Evolutionary conservation across 148 eudicot genomes (phyloP).

Genomic region (Chenopodium formosanum): DNA sequence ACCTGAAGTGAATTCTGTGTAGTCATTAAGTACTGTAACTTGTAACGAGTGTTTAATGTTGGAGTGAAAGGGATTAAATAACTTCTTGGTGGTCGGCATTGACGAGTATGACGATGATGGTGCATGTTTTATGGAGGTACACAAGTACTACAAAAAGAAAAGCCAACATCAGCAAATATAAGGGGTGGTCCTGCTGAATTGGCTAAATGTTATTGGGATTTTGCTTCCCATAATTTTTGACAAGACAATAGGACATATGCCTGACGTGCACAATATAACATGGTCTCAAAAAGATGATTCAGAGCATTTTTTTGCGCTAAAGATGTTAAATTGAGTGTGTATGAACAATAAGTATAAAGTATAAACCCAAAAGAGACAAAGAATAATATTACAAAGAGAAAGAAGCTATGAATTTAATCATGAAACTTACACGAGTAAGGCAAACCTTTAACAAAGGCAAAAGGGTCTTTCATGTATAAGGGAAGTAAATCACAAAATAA

Average conservation of each 20-base stretch:
- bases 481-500: slow-evolving; percentile 16
- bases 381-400: not conserved
- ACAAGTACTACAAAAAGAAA: not conserved
- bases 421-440: not conserved
- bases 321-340: not conserved
- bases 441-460: not conserved
- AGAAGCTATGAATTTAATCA: slow-evolving; percentile 6
- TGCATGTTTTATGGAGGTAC: too few species aligned
- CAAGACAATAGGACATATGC: not conserved
- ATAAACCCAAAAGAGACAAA: not conserved
- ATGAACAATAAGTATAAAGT: not conserved
- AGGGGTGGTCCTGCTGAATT: not conserved
- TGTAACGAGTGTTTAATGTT: too few species aligned
- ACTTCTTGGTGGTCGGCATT: not conserved
- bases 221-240: not conserved
- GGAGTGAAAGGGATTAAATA: not conserved
- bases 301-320: not conserved
- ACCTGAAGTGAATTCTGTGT: not conserved
- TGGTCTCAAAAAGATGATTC: not conserved
- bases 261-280: not conserved
- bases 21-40: too few species aligned
- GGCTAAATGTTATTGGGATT: not conserved
- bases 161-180: not conserved
- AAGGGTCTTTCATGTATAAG: not conserved
- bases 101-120: not conserved